Base-by-base conservation (phyloP, 805 yeast genomes). In the Saccharomycopsis javanensis region DNA sequence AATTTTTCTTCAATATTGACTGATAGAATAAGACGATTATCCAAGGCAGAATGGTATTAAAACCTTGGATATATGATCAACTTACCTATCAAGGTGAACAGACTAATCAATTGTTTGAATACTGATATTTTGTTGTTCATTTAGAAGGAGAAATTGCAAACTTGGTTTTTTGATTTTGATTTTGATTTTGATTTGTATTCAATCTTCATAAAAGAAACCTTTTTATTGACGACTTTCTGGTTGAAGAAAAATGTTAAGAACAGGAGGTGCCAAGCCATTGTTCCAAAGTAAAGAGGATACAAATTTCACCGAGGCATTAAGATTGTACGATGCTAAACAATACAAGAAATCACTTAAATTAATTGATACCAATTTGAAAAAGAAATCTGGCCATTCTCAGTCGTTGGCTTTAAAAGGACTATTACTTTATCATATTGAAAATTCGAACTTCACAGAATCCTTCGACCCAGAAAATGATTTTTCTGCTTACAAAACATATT, bases 361-460 rank as follows among this genome's bases (percentile, higher is more conserved):
- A 30, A 79, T 88, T 48, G 97, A 94, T 54, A 73, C 79, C 35
- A 79, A 87, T 63, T 70, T 92, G 65, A 88, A 88, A 74, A 88
- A 87, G 65, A 77, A 88, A 16, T 77, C 88, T 15, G 75, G 74
- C 54, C 90, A 88, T 69, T 85, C 90, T 28, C 96, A 88, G 65
- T 81, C 95, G 2, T 72, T 87, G 56, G 88, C 96, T 2, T 75
- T 94, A 65, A 92, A 92, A 70, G 98, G 96, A 1, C 75, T 95
- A 55, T 73, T 81, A 57, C 71, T 84, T 60, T 75, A 76, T 66
- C 78, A 79, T 62, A 65, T 80, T n/a, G 42, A 55, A 23, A 27
- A n/a, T 5, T 18, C 42, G 18, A 54, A 50, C 33, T 31, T 37
- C 51, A 81, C 83, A 54, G 82, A 81, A 64, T 74, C 76, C 58